Base-by-base conservation (phyloP, 1,139 yeast species). In the Zygoascus meyerae region DNA sequence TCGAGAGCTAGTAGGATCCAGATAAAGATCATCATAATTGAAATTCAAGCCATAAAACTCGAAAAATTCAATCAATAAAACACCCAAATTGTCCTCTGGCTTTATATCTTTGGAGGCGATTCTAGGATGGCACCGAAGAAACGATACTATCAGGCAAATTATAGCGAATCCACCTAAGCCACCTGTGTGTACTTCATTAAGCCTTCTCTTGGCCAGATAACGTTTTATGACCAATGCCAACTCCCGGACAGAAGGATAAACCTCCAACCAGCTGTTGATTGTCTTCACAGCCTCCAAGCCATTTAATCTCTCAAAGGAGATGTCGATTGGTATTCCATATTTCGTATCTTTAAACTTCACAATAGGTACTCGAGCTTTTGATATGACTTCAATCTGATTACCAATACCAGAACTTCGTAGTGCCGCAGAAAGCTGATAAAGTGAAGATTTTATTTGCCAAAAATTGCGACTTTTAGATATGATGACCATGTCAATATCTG, bases 161-260 rank as follows among this genome's bases (percentile, higher is more conserved):
- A 90, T 86, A 7, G 97, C 81, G 62, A 85, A 92, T 0, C 98
- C 98, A 29, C 99, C 98, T 15, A 94, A 70, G 0, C 98, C 98
- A 49, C 99, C 99, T 17, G 83, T 83, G 60, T 86, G 95, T n/a
- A 92, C 98, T 58, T 87, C 86, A 60, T 92, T 90, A 51, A 92
- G 70, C 53, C 77, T 79, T 57, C 97, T 73, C 2, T 89, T 80
- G 36, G 90, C 73, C 48, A 94, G 71, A 59, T 90, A 92, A 60
- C 89, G 97, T 63, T 94, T 92, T 12, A 92, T 77, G 2, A 89
- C 81, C 47, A 92, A 71, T 0, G 86, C 95, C 50, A 94, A 67
- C 60, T 90, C 95, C 52, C 97, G 71, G 47, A 92, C 67, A 0
- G 95, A 96, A 0, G 95, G 92, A 2, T 86, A 82, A 7, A 74